phyloP scores from a whole-genome alignment of 2,329 filamentous ascomycete species.

The Alternaria consortialis region DNA sequence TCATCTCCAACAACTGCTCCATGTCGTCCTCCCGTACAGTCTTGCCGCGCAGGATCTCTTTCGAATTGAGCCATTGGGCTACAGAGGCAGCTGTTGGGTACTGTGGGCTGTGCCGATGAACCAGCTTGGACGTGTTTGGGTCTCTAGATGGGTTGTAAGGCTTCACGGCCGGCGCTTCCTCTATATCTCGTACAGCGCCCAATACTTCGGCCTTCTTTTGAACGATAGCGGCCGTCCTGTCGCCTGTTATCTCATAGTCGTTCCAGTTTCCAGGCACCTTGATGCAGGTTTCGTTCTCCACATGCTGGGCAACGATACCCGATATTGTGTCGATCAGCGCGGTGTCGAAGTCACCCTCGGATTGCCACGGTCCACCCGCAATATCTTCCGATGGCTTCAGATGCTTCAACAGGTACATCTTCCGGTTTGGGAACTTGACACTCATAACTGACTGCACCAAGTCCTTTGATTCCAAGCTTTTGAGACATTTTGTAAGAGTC shows the following conservation, averaged over 20 bases:
- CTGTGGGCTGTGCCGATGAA: conserved; percentile 72
- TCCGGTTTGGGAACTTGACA: conserved; percentile 88
- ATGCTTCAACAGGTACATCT: conserved; percentile 93
- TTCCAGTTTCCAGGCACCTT: conserved; percentile 57
- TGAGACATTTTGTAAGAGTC: conserved; percentile 81
- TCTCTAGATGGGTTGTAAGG: conserved; percentile 37
- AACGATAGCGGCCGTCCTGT: conserved; percentile 43
- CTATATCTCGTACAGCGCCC: conserved; percentile 40
- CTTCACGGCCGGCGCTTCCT: conserved; percentile 39
- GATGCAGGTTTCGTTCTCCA: conserved; percentile 77
- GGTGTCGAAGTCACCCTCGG: conserved; percentile 87
- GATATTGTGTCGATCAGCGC: conserved; percentile 84
- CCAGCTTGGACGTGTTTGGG: conserved; percentile 32
- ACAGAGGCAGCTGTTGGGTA: conserved; percentile 86
- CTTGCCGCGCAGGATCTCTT: conserved; percentile 76
- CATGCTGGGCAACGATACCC: conserved; percentile 75
- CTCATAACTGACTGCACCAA: conserved; percentile 91
- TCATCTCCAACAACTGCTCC: conserved; percentile 83
- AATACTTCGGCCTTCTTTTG: conserved; percentile 50
- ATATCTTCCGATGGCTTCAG: conserved; percentile 88
- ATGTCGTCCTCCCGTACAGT: conserved; percentile 73
- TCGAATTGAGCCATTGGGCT: conserved; percentile 74
- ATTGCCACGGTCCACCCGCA: conserved; percentile 94
- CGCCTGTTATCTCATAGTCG: conserved; percentile 50
- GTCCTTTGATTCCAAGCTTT: conserved; percentile 80